phyloP scores from a whole-genome alignment of 2,329 filamentous ascomycete species.

The Ophiostoma novo-ulmi region DNA sequence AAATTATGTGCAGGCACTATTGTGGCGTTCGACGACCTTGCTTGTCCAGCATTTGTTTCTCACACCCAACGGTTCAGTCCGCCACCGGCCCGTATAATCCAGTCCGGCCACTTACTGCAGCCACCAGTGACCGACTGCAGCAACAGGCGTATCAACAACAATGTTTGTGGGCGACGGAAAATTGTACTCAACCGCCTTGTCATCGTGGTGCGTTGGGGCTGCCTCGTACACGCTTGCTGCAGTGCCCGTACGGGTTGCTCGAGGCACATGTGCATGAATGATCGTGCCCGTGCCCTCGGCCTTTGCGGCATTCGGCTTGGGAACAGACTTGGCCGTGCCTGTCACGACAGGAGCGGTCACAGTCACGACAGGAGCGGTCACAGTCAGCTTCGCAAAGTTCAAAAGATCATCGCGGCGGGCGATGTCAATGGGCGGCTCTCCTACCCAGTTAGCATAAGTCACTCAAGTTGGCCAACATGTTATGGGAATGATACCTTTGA shows the following conservation, averaged over 20 bases:
- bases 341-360: not conserved
- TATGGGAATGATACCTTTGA: not conserved
- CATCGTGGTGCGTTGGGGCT: not conserved
- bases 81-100: no score
- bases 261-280: not conserved
- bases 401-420: not conserved
- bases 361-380: not conserved
- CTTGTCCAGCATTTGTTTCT: not conserved
- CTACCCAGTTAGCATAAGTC: not conserved
- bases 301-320: not conserved
- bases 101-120: constrained; percentile 29
- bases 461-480: not conserved
- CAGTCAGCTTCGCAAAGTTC: not conserved
- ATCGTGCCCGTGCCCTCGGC: not conserved
- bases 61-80: not conserved
- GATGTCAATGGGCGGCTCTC: not conserved
- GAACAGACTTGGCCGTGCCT: not conserved
- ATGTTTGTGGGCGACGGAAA: not conserved
- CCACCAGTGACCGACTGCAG: not conserved
- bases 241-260: not conserved
- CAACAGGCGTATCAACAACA: not conserved
- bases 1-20: not conserved
- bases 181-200: not conserved
- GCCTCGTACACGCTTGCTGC: not conserved
- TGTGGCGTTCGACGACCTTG: not conserved